Evolutionary conservation across 495 filamentous ascomycete genomes (phyloP).

Genomic region (Penicillium bialowiezense): DNA sequence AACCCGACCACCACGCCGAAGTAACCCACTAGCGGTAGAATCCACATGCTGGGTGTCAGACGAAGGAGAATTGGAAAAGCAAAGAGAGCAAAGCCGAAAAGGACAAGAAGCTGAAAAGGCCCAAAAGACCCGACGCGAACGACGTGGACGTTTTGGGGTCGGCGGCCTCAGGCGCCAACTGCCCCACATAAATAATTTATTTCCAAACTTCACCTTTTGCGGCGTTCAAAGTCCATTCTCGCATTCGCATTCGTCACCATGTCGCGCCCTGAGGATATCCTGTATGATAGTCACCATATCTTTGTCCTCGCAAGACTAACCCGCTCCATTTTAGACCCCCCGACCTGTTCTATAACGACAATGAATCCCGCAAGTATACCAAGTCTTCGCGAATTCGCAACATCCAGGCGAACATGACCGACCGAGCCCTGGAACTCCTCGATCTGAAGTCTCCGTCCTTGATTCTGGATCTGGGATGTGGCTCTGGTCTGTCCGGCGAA

Average conservation of each 20-base stretch:
- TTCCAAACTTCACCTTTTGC: neutral
- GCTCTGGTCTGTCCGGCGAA: conserved; percentile 90
- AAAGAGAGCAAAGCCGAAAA: neutral
- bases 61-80: too few relatives aligned
- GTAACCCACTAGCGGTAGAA: conserved; percentile 86
- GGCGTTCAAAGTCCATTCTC: conserved; percentile 7
- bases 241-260: too few relatives aligned
- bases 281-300: conserved; percentile 51
- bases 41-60: conserved; percentile 86
- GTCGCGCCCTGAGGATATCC: conserved; percentile 93
- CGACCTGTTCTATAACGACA: conserved; percentile 95
- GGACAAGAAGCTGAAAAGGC: too few relatives aligned
- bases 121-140: too few relatives aligned
- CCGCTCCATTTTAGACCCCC: conserved; percentile 59
- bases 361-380: conserved; percentile 95
- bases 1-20: conserved; percentile 85
- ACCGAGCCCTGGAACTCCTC: conserved; percentile 87
- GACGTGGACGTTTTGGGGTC: conserved; percentile 14
- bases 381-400: conserved; percentile 91
- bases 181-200: conserved; percentile 14
- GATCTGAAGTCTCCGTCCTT: conserved; percentile 74
- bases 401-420: conserved; percentile 92
- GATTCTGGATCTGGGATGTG: conserved; percentile 93
- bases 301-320: neutral
- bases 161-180: conserved; percentile 26